phyloP scores from a whole-genome alignment of 2,329 filamentous ascomycete species.

The Eutypa lata region DNA sequence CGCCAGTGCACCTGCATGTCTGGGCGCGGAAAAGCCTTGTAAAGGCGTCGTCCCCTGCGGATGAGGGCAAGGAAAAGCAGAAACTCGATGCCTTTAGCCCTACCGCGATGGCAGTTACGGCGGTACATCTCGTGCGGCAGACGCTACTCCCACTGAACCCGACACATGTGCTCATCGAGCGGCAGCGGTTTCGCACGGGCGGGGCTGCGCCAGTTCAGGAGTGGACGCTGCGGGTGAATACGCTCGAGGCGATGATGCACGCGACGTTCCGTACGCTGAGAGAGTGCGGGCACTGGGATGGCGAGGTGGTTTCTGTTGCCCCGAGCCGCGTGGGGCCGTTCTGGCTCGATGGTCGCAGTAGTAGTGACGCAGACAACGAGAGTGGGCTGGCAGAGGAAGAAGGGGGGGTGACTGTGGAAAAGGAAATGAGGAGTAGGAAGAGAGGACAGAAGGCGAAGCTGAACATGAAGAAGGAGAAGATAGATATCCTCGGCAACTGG shows the following conservation, averaged over 20 bases:
- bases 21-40: constrained; percentile 34
- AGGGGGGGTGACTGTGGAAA: constrained; percentile 6
- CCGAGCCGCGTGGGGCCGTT: constrained; percentile 55
- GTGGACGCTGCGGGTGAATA: constrained; percentile 81
- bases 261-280: constrained; percentile 60
- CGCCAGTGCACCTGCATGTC: constrained; percentile 23
- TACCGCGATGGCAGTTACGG: constrained; percentile 28
- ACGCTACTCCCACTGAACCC: constrained; percentile 51
- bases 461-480: constrained; percentile 57
- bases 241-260: constrained; percentile 79
- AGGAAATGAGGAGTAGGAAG: not conserved
- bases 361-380: too few relatives aligned
- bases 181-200: constrained; percentile 60
- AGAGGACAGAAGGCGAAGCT: constrained; percentile 28
- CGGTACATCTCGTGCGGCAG: constrained; percentile 29
- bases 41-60: not conserved
- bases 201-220: constrained; percentile 66
- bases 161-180: constrained; percentile 67
- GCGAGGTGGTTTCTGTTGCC: constrained; percentile 46
- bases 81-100: constrained; percentile 30
- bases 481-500: constrained; percentile 59
- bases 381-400: not conserved
- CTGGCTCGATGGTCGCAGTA: constrained; percentile 8
- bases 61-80: not conserved
- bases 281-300: constrained; percentile 38